Evolutionary conservation across 371 early-diverging fungal species (phyloP), one percentile per base, ranked within the genome.

Genomic region (Apophysomyces sp.): DNA sequence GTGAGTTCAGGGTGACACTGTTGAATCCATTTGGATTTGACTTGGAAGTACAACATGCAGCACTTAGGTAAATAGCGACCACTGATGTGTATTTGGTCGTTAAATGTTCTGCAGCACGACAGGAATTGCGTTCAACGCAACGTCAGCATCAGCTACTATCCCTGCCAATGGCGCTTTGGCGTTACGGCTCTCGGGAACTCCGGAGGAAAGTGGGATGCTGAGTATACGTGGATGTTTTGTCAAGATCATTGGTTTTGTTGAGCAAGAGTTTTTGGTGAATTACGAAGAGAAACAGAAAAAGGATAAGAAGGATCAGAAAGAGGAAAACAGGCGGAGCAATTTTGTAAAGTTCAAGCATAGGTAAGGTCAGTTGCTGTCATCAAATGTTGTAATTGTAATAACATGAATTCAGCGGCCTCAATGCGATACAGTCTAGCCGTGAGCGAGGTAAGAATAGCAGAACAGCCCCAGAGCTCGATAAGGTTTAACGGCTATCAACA

Each of bases 1-100:
- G 85, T 3, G 86, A 87, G 40, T 89, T 92, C 65, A 86, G 87
- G 53, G 83, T 92, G 1, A 80, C 80, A 0, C 67, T 94, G 28
- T 74, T 87, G 3, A 94, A 94, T 66, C 92, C 92, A 4, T 92
- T 91, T 73, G 85, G 86, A 11, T 91, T 94, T 66, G 92, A 91
- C 61, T 67, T 94, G 44, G 92, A 92, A 24, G 68, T 92, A 15
- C 88, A 89, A 55, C 81, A 78, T 52, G 83, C 92, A 3, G 61
- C 72, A 5, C 63, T 93, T 8, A 81, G 79, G 90, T 88, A 73
- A 58, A 52, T 18, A 37, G 3, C 16, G 6, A 6, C 36, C 37
- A 32, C 37, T 32, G 0, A 15, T 41, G n/a, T 51, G 0, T 28
- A 21, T 18, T 44, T 1, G 16, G 41, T 44, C n/a, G n/a, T 37